Evolutionary conservation across 2,329 filamentous ascomycete genomes (phyloP), one percentile per base, ranked within the genome.

Genomic region (Penicillium digitatum): DNA sequence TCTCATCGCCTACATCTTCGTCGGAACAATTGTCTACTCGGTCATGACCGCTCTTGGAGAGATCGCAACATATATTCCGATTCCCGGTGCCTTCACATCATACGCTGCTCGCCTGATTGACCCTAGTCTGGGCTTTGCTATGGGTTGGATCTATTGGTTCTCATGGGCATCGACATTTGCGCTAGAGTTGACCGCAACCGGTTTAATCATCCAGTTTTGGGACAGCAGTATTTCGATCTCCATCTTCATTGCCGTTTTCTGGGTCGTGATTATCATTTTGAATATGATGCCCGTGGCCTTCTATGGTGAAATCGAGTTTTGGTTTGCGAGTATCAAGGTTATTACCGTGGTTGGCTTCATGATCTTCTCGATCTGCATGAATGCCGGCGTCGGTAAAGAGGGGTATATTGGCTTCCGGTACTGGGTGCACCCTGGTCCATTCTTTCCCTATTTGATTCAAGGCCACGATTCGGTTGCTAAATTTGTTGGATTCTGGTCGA

Each of bases 131-230:
- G 87, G 87, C 9, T 91, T 90, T 65, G 80, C 87, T 26, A 87
- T 90, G 80, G 88, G 88, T 26, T 92, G 88, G 88, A 85, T 89
- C 56, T 92, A 92, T 73, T 91, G 86, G 85, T 90, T 90, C 66
- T 85, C 82, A 35, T 92, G 86, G 87, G 80, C 84, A 18, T 83
- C 87, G 54, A 90, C 87, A 0, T 88, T 83, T 61, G 86, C 87
- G 1, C 79, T 90, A 10, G 87, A 91, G 67, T 77, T 91, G 39
- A 87, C 84, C 0, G 86, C 86, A 0, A 84, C 87, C 1, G 87
- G 86, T 22, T 75, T 90, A 45, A 87, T 90, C 54, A 87, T 91
- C 56, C 84, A 90, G 69, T 90, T 87, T 72, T 91, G 88, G 88
- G 78, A 84, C 55, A 59, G 74, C 1, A 67, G 68, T 18, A 74